Conservation (phyloP, 2,329 filamentous ascomycete genomes). For the Aurifilum marmelostoma region DNA sequence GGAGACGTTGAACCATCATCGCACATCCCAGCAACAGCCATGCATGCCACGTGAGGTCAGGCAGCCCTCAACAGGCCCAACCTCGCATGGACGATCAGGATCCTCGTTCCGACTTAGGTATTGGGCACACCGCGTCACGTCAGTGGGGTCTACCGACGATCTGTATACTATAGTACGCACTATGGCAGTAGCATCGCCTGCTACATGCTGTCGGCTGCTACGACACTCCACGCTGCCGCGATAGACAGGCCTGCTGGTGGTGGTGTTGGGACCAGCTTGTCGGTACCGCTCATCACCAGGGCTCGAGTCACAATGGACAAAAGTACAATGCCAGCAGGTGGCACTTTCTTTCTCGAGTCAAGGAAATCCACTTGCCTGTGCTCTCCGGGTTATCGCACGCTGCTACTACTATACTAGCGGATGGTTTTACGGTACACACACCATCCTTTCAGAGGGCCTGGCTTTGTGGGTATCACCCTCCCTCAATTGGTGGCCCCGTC, state of each 20-base stretch:
- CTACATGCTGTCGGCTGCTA: background rate
- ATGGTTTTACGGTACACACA: background rate
- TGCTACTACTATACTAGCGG: background rate
- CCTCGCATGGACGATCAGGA: background rate
- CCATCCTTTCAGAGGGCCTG: background rate
- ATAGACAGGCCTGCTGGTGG: background rate
- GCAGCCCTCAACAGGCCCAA: background rate
- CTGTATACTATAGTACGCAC: background rate
- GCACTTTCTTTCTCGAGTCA: background rate
- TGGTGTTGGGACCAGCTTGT: background rate
- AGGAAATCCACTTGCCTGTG: background rate
- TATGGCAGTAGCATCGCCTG: background rate
- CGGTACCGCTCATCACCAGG: background rate
- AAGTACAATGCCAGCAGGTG: background rate
- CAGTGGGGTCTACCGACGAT: conserved; percentile 1
- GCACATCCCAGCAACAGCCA: background rate
- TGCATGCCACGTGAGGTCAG: background rate
- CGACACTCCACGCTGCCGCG: background rate
- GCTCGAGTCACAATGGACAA: background rate
- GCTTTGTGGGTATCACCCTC: background rate
- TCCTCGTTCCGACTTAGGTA: background rate
- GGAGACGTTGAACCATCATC: background rate
- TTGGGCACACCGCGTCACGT: background rate
- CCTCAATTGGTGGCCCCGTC: background rate
- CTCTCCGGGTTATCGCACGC: background rate